These are phyloP conservation scores for Danielia oregonensis DNA, from an alignment of 805 yeast genomes.

Conservation along the genomic window DNA sequence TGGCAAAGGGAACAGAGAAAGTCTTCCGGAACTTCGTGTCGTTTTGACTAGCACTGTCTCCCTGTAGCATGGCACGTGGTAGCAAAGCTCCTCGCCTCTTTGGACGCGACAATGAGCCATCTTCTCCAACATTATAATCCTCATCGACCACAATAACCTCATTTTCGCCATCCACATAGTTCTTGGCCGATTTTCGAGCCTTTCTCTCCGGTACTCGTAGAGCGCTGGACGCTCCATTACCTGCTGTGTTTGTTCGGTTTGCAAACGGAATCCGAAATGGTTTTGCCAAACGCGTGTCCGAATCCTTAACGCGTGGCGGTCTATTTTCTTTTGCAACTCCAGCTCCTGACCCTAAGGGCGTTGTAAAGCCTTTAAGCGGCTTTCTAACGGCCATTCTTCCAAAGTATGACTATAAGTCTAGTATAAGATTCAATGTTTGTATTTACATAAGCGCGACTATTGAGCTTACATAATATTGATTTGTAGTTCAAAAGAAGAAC, in stretches of 20 bases:
- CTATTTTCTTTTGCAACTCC: slow-evolving; percentile 56
- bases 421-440: not conserved
- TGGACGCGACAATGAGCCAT: slow-evolving; percentile 23
- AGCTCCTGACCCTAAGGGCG: slow-evolving; percentile 65
- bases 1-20: slow-evolving; percentile 62
- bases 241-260: slow-evolving; percentile 8
- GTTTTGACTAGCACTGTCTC: slow-evolving; percentile 26
- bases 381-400: slow-evolving; percentile 29
- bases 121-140: slow-evolving; percentile 30
- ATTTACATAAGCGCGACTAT: not conserved
- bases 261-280: slow-evolving; percentile 70
- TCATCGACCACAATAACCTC: slow-evolving; percentile 13
- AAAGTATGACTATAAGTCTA: not conserved
- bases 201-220: slow-evolving; percentile 19
- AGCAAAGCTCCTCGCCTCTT: slow-evolving; percentile 56
- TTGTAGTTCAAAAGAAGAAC: not conserved
- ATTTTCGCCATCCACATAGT: slow-evolving; percentile 25
- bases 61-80: slow-evolving; percentile 47
- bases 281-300: slow-evolving; percentile 49
- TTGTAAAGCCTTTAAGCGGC: slow-evolving; percentile 37
- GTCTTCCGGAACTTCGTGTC: slow-evolving; percentile 41
- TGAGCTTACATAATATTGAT: not conserved
- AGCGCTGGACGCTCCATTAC: slow-evolving; percentile 9
- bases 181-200: slow-evolving; percentile 28
- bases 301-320: slow-evolving; percentile 51